Base-by-base conservation (phyloP, 225 moss, liverwort and hornwort species). In the Lunularia cruciata region DNA sequence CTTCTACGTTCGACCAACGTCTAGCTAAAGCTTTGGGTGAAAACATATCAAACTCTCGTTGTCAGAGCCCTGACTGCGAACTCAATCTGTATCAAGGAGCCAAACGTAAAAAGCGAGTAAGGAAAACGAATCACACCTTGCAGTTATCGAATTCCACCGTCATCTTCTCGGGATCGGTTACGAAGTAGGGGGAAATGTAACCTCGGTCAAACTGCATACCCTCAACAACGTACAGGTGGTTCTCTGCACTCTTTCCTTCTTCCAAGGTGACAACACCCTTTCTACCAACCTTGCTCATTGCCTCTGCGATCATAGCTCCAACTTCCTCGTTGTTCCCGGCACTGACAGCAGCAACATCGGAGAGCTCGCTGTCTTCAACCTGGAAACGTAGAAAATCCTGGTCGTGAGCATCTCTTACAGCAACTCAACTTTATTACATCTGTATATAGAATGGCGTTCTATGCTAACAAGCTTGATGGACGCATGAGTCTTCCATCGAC, bases 121-220 rank as follows among this genome's bases (percentile, higher is more conserved):
- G 6, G 20, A 40, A 40, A 13, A 13, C 40, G 40, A 31, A 6
- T 53, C 76, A 27, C 53, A 94, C 95, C 88, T 69, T 96, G 82
- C 96, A 96, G 57, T 92, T 92, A 60, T 92, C 90, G 23, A 90
- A 96, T 72, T 92, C 95, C 25, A 96, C 83, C 3, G 78, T 69
- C 96, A 96, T 96, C 82, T 92, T 96, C 85, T 96, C 96, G 9
- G 96, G 84, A 57, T 96, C 96, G 0, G 96, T 96, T 31, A 96
- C 92, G 26, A 96, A 96, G 65, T 96, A 96, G 6, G 96, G 96
- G 13, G 96, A 96, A 63, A 96, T 92, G 73, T 79, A 96, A 37
- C 95, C 95, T 31, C 95, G 78, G 60, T 96, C 95, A 33, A 96
- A 96, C 55, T 96, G 95, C 95, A 96, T 96, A 62, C 96, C 92